These are phyloP conservation scores for Magnusiomyces tetraspermus DNA, from an alignment of 1,139 yeast genomes.

Conservation along the genomic window DNA sequence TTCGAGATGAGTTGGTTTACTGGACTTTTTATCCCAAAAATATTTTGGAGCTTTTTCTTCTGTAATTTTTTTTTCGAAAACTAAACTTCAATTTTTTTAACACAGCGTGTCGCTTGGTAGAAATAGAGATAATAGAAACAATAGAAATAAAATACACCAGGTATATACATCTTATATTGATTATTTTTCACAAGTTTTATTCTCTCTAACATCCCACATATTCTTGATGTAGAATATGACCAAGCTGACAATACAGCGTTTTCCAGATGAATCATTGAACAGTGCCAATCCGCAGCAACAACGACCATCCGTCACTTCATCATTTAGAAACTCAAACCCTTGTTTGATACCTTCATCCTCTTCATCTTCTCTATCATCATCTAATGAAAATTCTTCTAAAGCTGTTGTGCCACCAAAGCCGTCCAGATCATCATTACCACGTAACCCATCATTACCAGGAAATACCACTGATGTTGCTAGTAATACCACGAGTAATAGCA, in stretches of 20 bases:
- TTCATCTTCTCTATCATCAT: neutral
- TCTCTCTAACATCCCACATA: neutral
- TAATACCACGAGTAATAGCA: too few species aligned
- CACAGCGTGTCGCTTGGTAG: too few species aligned
- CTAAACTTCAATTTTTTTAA: too few species aligned
- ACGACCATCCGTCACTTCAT: neutral
- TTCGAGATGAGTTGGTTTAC: too few species aligned
- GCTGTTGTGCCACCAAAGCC: neutral
- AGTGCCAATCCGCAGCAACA: neutral
- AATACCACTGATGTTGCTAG: too few species aligned
- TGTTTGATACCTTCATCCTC: neutral
- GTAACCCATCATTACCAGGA: too few species aligned
- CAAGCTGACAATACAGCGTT: conserved; percentile 1
- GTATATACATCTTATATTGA: neutral
- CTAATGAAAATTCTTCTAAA: neutral
- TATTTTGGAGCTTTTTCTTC: too few species aligned
- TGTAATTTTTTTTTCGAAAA: too few species aligned
- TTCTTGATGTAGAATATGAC: conserved; percentile 3
- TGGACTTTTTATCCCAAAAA: too few species aligned
- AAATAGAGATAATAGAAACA: too few species aligned
- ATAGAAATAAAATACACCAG: too few species aligned
- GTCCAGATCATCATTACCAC: too few species aligned
- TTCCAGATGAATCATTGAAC: neutral
- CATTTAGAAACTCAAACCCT: neutral
- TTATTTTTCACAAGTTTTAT: neutral